Evolutionary conservation across 2,329 filamentous ascomycete genomes (phyloP), one percentile per base, ranked within the genome.

Genomic region (Metarhizium brunneum): DNA sequence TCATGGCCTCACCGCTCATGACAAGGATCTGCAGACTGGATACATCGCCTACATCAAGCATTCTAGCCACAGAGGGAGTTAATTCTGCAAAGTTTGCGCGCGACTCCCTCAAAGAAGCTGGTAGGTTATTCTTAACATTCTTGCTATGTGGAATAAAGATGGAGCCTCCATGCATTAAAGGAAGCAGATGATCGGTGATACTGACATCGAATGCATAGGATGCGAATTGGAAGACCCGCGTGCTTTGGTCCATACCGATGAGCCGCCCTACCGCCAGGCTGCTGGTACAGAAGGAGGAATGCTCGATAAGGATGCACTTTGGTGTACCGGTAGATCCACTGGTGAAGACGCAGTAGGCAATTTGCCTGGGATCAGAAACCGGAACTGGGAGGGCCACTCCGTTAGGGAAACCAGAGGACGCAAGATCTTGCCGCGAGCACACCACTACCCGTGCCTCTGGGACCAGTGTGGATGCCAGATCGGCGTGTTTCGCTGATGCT

Each of bases 111-210:
- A 53, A 32, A 47, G 2, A 32, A 38, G 40, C 16, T 32, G 32
- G 32, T 7, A 35, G 32, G 32, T 35, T 11, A 35, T 35, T 35
- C 32, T 11, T 35, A 8, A 35, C 35, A 25, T 45, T n/a, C 18
- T 58, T 52, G 7, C 54, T 11, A 35, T 35, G 56, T 13, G 57
- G 54, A 8, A 58, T 30, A 36, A 51, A 58, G 13, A 58, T 38
- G 25, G 50, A 56, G 13, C 57, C 57, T 29, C 57, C 56, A 10
- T 20, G 16, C 5, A 20, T 5, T 8, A 56, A 47, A 14, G 54
- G 42, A 13, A 45, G 29, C 3, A 58, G 47, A 11, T 47, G 32
- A 18, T 58, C 56, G 11, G 14, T 16, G 13, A 55, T 53, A 14
- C 20, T 40, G n/a, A 47, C 53, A 35, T 58, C 53, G 40, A 58